Conservation (phyloP, 2,329 filamentous ascomycete genomes). For the Lecanosticta acicola region DNA sequence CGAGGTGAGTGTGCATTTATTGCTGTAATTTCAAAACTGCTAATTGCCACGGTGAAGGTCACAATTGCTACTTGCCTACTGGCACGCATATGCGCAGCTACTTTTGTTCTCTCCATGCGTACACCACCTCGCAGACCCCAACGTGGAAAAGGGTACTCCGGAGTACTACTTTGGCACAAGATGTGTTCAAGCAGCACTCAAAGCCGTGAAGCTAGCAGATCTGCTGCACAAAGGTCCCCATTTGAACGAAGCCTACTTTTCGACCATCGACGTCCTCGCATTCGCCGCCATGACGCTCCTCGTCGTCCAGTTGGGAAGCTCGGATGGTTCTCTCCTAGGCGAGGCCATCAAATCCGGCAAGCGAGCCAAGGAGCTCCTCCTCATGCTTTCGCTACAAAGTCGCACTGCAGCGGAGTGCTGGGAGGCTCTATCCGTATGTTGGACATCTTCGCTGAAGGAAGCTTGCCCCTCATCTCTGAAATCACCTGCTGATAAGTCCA, state of each 20-base stretch:
- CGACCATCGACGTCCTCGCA: slow-evolving; percentile 14
- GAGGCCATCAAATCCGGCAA: slow-evolving; percentile 11
- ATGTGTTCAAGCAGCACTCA: slow-evolving; percentile 11
- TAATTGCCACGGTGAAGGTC: no score
- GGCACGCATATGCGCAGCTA: slow-evolving; percentile 14
- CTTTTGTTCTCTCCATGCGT: slow-evolving; percentile 17
- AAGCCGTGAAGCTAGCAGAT: slow-evolving; percentile 14
- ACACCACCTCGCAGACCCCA: slow-evolving; percentile 10
- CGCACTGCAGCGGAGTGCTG: slow-evolving; percentile 13
- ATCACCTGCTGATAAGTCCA: neutral
- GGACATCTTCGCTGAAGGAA: neutral
- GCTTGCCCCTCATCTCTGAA: neutral
- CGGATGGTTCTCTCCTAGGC: slow-evolving; percentile 3
- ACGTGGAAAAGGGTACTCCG: neutral
- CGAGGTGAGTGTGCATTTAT: slow-evolving; percentile 9
- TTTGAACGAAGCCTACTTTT: slow-evolving; percentile 16
- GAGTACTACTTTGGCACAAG: slow-evolving; percentile 9
- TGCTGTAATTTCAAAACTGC: neutral
- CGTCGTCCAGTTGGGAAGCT: slow-evolving; percentile 11
- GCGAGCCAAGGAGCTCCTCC: slow-evolving; percentile 12
- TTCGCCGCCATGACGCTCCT: slow-evolving; percentile 14
- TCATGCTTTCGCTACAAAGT: slow-evolving; percentile 11
- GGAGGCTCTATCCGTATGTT: slow-evolving; percentile 11
- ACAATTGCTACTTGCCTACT: slow-evolving; percentile 15
- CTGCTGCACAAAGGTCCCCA: slow-evolving; percentile 13